A percentile compares a stretch with the other conserved stretches of the same genome.
Conservation (phyloP, 1,284 basidiomycete genomes). For the Fomitopsis pinicola region DNA sequence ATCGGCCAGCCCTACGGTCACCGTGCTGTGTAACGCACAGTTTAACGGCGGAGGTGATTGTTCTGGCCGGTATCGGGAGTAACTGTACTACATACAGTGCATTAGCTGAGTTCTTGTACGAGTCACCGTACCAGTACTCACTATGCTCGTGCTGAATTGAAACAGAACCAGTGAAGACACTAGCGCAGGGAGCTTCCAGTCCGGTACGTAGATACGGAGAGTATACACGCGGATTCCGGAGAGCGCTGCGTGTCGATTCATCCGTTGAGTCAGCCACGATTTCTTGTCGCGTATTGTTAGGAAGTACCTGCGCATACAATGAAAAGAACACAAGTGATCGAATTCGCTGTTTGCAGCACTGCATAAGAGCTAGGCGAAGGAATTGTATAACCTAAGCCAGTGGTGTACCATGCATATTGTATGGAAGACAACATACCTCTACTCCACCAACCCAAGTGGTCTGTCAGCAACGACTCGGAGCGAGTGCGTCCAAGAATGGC, state of each 20-base stretch:
- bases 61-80: background rate
- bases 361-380: no score
- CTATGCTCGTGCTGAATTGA: background rate
- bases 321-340: background rate
- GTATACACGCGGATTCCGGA: background rate
- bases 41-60: background rate
- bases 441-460: no score
- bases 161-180: background rate
- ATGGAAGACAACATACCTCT: no score
- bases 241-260: background rate
- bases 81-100: background rate
- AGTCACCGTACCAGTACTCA: background rate
- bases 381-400: no score
- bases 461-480: background rate
- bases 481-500: no score
- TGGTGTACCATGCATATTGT: no score
- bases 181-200: background rate
- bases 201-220: background rate
- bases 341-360: background rate
- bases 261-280: background rate
- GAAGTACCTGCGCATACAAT: background rate
- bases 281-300: background rate
- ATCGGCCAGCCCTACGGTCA: background rate
- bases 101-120: background rate
- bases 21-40: background rate